phyloP scores from a whole-genome alignment of 352 stramenopile species.

The Phytophthora ohioensis region DNA sequence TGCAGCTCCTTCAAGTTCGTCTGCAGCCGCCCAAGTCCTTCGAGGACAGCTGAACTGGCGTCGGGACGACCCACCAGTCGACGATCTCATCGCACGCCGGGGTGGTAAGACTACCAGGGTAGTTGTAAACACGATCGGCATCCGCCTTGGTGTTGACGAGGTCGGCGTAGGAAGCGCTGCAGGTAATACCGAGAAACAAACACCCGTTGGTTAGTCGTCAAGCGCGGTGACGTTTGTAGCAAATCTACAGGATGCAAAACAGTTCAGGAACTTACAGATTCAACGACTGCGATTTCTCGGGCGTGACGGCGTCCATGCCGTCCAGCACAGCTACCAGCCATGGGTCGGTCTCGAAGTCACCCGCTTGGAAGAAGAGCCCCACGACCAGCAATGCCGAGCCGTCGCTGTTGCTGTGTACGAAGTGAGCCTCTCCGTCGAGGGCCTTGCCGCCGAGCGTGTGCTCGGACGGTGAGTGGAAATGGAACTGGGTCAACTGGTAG shows the following conservation, averaged over 20 bases:
- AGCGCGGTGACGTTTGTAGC: too few species aligned
- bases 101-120: conserved; percentile 61
- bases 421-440: conserved; percentile 48
- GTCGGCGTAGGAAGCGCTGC: conserved; percentile 31
- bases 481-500: conserved; percentile 44
- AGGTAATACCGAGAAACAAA: not conserved
- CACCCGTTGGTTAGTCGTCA: not conserved
- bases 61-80: conserved; percentile 66
- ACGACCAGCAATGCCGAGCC: conserved; percentile 46
- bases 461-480: conserved; percentile 53
- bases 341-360: conserved; percentile 23
- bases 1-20: conserved; percentile 33
- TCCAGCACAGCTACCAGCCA: conserved; percentile 41
- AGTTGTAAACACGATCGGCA: conserved; percentile 49
- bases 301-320: conserved; percentile 33
- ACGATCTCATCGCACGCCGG: conserved; percentile 57
- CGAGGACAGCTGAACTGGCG: conserved; percentile 43
- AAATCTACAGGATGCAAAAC: conserved; percentile 1
- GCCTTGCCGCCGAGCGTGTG: conserved; percentile 47
- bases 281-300: conserved; percentile 12
- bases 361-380: conserved; percentile 35
- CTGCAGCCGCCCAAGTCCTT: conserved; percentile 39
- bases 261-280: conserved; percentile 30
- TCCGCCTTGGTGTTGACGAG: conserved; percentile 26
- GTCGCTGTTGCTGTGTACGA: conserved; percentile 49